phyloP scores from a whole-genome alignment of 306 rosid genomes.

The Pyrus betulifolia region DNA sequence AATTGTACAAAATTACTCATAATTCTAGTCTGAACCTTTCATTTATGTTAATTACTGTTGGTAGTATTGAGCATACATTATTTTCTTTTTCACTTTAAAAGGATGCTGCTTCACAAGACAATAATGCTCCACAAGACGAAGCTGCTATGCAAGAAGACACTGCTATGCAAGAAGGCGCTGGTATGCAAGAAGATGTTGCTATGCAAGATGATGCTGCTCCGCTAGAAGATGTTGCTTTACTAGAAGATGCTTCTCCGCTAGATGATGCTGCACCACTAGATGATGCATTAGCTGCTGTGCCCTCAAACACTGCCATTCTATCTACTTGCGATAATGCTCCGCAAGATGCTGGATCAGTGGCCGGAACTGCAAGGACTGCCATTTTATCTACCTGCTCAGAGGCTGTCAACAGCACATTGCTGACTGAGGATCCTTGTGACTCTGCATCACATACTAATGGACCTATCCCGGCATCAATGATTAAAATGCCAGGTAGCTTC shows the following conservation, averaged over 20 bases:
- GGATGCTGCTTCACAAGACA: not conserved
- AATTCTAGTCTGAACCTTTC: not conserved
- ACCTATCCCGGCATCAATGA: constrained; percentile 15
- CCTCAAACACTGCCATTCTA: too few species aligned
- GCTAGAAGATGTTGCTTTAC: not conserved
- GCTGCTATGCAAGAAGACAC: not conserved
- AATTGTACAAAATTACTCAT: not conserved
- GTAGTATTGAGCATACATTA: not conserved
- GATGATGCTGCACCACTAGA: not conserved
- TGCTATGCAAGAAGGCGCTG: not conserved
- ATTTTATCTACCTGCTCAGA: constrained; percentile 12
- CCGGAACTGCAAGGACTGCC: constrained; percentile 20
- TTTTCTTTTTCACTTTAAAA: not conserved
- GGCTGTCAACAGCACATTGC: not conserved
- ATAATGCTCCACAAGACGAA: not conserved
- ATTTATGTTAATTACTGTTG: not conserved
- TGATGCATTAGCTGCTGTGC: not conserved
- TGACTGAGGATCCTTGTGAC: constrained; percentile 6
- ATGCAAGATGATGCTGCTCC: not conserved
- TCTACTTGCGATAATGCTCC: not conserved
- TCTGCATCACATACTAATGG: constrained; percentile 13
- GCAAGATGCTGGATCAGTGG: constrained; percentile 1
- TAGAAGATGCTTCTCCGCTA: not conserved
- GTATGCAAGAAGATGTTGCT: not conserved
- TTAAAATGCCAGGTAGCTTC: constrained; percentile 20